phyloP scores from a whole-genome alignment of 78 protist genomes.

The Dictyostelium intermedium region DNA sequence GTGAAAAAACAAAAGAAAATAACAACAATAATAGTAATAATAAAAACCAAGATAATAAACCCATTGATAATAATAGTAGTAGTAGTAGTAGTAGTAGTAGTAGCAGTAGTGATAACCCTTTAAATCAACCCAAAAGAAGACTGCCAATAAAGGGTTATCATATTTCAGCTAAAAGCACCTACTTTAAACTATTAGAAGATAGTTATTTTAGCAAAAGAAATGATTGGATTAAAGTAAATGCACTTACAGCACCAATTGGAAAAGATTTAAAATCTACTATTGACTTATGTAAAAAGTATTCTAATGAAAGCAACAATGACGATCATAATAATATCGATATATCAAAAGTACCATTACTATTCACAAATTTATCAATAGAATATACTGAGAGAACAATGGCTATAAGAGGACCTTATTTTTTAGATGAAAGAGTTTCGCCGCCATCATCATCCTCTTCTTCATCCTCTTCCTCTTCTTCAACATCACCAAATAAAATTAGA shows the following conservation, averaged over 20 bases:
- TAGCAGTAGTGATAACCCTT: neutral
- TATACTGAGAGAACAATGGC: neutral
- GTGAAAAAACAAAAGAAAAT: neutral
- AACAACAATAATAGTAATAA: too few species aligned
- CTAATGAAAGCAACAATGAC: neutral
- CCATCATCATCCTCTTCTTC: neutral
- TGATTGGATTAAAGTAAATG: constrained; percentile 14
- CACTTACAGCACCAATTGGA: constrained; percentile 47
- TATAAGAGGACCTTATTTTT: neutral
- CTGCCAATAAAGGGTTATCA: constrained; percentile 11
- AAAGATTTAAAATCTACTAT: neutral
- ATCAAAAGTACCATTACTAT: constrained; percentile 24
- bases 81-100: neutral
- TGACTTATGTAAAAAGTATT: neutral
- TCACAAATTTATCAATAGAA: constrained; percentile 24
- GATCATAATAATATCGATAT: neutral
- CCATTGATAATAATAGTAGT: neutral
- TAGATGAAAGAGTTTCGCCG: neutral
- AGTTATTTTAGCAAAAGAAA: neutral
- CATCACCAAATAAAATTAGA: neutral
- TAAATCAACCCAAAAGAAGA: neutral
- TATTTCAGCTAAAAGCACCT: neutral
- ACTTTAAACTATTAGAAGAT: neutral
- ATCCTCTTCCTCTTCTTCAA: neutral
- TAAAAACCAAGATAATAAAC: neutral